Evolutionary conservation across 1,284 basidiomycete genomes (phyloP).

Genomic region (Fomitopsis betulina): DNA sequence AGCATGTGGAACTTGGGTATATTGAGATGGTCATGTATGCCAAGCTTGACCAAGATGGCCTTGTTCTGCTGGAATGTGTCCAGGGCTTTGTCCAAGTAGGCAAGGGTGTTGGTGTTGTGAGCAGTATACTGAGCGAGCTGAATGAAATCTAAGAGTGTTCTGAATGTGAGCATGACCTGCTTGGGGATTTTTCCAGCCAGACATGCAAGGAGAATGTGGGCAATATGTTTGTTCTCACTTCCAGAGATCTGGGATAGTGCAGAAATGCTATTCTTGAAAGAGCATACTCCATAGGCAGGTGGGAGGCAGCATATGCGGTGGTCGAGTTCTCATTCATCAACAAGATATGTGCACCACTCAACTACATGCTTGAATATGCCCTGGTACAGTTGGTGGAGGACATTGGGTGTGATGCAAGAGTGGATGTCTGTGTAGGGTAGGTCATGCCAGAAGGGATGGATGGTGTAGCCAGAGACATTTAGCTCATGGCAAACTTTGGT

Average conservation of each 20-base stretch:
- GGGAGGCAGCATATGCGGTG: slow-evolving; percentile 14
- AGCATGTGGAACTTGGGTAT: slow-evolving; percentile 6
- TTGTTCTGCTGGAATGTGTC: slow-evolving; percentile 22
- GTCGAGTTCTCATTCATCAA: slow-evolving; percentile 16
- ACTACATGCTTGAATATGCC: no score
- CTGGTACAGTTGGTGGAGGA: no score
- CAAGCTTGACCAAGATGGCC: slow-evolving; percentile 13
- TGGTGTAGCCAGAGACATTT: slow-evolving; percentile 9
- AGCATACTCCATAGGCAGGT: slow-evolving; percentile 14
- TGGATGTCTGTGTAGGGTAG: no score
- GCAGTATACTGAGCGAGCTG: slow-evolving; percentile 19
- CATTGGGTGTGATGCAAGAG: no score
- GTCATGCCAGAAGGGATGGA: no score
- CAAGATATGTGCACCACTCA: slow-evolving; percentile 17
- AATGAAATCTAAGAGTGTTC: slow-evolving; percentile 19
- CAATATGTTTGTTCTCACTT: no score
- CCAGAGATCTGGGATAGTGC: slow-evolving; percentile 14
- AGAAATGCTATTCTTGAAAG: slow-evolving; percentile 23
- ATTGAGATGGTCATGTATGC: not conserved
- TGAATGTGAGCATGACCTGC: slow-evolving; percentile 8
- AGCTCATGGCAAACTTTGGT: not conserved
- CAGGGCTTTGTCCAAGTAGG: slow-evolving; percentile 17
- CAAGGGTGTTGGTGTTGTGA: no score
- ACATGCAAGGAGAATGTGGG: slow-evolving; percentile 16
- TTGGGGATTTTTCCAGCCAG: slow-evolving; percentile 3